Evolutionary conservation across 345 rosid species (phyloP), one percentile per base, ranked within the genome.

Genomic region (Dimocarpus longan): DNA sequence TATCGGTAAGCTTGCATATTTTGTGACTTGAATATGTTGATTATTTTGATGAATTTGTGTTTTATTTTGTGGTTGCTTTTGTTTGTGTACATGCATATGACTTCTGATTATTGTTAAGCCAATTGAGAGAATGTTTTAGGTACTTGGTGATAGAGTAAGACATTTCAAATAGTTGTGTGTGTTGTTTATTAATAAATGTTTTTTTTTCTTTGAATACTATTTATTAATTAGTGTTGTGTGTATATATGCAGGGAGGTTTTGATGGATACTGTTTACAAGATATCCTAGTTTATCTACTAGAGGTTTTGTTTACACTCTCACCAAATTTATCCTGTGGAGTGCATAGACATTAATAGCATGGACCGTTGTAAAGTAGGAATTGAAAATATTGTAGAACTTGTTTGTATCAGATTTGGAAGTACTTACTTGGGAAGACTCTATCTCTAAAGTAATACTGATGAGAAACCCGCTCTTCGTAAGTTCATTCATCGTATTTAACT

Each of bases 1-100:
- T 95, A 95, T 74, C 86, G 88, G 97, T 94, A 87, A 13, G 57
- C 56, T 62, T 40, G 48, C 57, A 32, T 68, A 19, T 12, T 56
- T 18, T 65, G n/a, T 32, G 21, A 8, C 16, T 21, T 70, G 63
- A 12, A 13, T 19, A 8, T 71, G 16, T n/a, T 70, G 15, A 24
- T 78, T 68, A 10, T 48, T 57, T 57, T 28, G n/a, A 22, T 69
- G 73, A n/a, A 2, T 28, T 56, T 21, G 8, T 62, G 28, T 21
- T 42, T 10, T 3, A 44, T 73, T 57, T 56, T 19, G 19, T 32
- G 22, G 66, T 70, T 37, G 52, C 11, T 62, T 40, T 43, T 42
- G 15, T 68, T 77, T 74, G 37, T 44, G 56, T 69, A 6, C 11
- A 37, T 56, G 18, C 52, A 39, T 40, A 19, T 73, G 66, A 42